These are phyloP conservation scores for Iris macrosiphon DNA, from an alignment of 106 monocot genomes.

Conservation along the genomic window DNA sequence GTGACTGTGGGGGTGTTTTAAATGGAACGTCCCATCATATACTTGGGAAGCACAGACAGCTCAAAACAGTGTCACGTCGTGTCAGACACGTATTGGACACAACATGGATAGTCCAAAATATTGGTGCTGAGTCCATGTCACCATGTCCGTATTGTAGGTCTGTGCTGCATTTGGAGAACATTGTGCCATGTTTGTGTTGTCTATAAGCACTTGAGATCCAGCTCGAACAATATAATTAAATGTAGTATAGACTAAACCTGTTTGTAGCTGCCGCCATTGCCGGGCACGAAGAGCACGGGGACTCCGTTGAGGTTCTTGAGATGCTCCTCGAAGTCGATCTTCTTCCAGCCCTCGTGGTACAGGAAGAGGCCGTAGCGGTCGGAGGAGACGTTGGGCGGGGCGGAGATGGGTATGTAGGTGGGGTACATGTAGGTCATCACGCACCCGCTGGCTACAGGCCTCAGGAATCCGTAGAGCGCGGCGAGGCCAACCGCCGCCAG, in stretches of 20 bases:
- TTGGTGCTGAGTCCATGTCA: too few species aligned
- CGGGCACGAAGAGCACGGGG: conserved; percentile 92
- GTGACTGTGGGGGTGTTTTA: too few species aligned
- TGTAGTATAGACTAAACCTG: conserved; percentile 59
- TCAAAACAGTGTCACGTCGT: too few species aligned
- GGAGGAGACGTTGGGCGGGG: conserved; percentile 50
- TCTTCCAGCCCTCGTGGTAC: conserved; percentile 98
- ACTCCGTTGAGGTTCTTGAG: conserved; percentile 64
- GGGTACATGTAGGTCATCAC: conserved; percentile 99
- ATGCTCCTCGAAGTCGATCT: conserved; percentile 86
- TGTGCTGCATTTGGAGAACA: too few species aligned
- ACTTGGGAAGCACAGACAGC: too few species aligned
- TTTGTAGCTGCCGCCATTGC: conserved; percentile 98
- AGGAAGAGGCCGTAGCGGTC: conserved; percentile 81
- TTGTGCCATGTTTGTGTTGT: too few species aligned
- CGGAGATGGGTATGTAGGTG: conserved; percentile 77
- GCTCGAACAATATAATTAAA: too few species aligned
- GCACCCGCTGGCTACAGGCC: conserved; percentile 69
- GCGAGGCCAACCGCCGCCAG: conserved; percentile 26
- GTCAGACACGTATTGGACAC: too few species aligned
- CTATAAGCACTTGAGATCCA: too few species aligned
- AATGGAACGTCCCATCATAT: too few species aligned
- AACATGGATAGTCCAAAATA: too few species aligned
- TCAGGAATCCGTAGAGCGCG: conserved; percentile 59
- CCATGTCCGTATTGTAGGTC: too few species aligned